These are phyloP conservation scores for Butyriboletus appendiculatus DNA, from an alignment of 1,284 basidiomycete genomes.

Conservation along the genomic window DNA sequence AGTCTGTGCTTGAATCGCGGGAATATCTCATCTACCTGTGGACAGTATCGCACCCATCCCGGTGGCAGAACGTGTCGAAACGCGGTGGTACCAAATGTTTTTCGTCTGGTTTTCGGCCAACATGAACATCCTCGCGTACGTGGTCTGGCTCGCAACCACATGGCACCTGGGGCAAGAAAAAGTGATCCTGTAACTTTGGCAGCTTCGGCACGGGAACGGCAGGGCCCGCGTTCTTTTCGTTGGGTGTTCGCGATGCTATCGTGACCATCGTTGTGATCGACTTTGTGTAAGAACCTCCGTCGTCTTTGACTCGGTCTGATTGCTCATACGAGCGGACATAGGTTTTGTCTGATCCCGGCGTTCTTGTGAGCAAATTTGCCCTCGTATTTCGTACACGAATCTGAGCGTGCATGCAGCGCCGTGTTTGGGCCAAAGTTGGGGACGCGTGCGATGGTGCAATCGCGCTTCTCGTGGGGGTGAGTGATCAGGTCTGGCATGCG, in stretches of 20 bases:
- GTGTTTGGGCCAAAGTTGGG: constrained; percentile 64
- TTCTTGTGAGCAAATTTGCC: constrained; percentile 49
- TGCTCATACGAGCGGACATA: constrained; percentile 5
- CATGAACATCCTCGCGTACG: constrained; percentile 57
- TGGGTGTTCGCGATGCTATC: constrained; percentile 55
- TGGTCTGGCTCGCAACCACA: neutral
- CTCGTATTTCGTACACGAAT: neutral
- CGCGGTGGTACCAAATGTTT: constrained; percentile 61
- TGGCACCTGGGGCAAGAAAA: too few species aligned
- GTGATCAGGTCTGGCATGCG: neutral
- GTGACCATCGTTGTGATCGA: constrained; percentile 55
- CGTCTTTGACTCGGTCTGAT: neutral
- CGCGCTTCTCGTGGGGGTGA: constrained; percentile 56
- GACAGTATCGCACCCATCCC: constrained; percentile 56
- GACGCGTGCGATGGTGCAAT: constrained; percentile 62
- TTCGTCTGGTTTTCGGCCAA: constrained; percentile 68
- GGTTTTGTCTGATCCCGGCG: constrained; percentile 43
- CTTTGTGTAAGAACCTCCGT: constrained; percentile 44
- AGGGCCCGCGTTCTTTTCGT: constrained; percentile 58
- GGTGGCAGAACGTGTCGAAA: constrained; percentile 47
- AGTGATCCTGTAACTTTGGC: neutral
- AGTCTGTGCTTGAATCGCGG: neutral
- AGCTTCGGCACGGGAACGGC: constrained; percentile 58
- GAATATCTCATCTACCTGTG: neutral
- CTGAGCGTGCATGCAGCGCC: constrained; percentile 37